Base-by-base conservation (phyloP, 2,329 filamentous ascomycete species). In the Botrytis fabae region DNA sequence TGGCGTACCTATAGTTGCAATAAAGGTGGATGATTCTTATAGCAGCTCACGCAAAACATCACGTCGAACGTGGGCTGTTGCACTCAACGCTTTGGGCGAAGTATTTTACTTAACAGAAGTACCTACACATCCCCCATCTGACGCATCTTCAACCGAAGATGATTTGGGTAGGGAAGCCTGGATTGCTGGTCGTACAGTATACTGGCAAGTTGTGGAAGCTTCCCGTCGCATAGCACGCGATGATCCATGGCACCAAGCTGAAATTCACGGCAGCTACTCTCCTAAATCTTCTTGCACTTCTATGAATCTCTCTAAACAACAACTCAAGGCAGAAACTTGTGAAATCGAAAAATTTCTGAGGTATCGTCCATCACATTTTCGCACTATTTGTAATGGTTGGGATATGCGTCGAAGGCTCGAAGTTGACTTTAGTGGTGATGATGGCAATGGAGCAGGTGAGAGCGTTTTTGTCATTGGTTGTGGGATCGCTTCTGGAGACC, bases 71-170 rank as follows among this genome's bases (percentile, higher is more conserved):
- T 98, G 94, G 94, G 94, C 93, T n/a, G 91, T 95, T 60, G 93
- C 90, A n/a, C 83, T 99, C 70, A 99, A 99, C 80, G 95, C 96
- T 0, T 85, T 99, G 14, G 96, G 96, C 1, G 96, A 99, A 81
- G 85, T 97, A 0, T 98, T 92, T 81, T 97, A 95, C 77, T 85
- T 98, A 1, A 92, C 88, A 1, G 90, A 93, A 66, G 86, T 91
- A 10, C 94, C 93, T 0, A 85, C 82, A 40, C 85, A 86, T 51
- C 84, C 87, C 32, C 84, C 87, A 12, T 77, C 85, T 7, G 84
- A 85, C 51, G 81, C 83, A 4, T 81, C 79, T 28, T 69, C 82
- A n/a, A 79, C 80, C 77, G 77, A 86, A 79, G 85, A 91, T 51
- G 86, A 92, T 72, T 80, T 86, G 25, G 88, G 91, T 74, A 89